Percentiles rank a stretch among this genome's conserved stretches.
These are phyloP conservation scores for Murraya paniculata DNA, from an alignment of 345 rosid genomes.

Conservation along the genomic window DNA sequence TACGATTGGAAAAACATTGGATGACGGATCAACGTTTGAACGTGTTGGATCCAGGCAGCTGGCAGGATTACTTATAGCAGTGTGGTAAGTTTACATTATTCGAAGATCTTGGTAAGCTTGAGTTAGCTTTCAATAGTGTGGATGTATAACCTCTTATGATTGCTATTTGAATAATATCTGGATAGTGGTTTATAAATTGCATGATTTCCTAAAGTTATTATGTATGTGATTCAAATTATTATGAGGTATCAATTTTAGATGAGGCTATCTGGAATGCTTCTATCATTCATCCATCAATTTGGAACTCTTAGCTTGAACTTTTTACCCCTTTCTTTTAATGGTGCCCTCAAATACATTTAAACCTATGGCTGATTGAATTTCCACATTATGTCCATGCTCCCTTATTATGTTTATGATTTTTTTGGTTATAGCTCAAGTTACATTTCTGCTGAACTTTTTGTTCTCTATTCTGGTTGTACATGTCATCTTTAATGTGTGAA, in stretches of 20 bases:
- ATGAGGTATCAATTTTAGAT: not conserved
- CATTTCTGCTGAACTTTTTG: not conserved
- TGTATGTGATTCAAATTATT: not conserved
- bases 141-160: not conserved
- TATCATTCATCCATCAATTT: not conserved
- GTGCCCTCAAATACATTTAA: not conserved
- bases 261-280: not conserved
- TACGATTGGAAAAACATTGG: slow-evolving; percentile 65
- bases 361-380: not conserved
- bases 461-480: not conserved
- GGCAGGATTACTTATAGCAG: slow-evolving; percentile 76
- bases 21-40: slow-evolving; percentile 57
- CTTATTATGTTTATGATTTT: not conserved
- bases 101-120: not conserved
- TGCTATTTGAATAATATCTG: not conserved
- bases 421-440: not conserved
- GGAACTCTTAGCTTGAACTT: not conserved
- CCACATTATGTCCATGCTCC: not conserved
- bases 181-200: not conserved
- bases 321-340: not conserved
- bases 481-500: slow-evolving; percentile 11
- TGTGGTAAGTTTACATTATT: slow-evolving; percentile 46
- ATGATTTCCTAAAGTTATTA: not conserved
- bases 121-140: not conserved
- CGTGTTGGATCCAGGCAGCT: slow-evolving; percentile 84